Evolutionary conservation across 106 monocot genomes (phyloP), one percentile per base, ranked within the genome.

Genomic region (Dioscorea dumetorum): DNA sequence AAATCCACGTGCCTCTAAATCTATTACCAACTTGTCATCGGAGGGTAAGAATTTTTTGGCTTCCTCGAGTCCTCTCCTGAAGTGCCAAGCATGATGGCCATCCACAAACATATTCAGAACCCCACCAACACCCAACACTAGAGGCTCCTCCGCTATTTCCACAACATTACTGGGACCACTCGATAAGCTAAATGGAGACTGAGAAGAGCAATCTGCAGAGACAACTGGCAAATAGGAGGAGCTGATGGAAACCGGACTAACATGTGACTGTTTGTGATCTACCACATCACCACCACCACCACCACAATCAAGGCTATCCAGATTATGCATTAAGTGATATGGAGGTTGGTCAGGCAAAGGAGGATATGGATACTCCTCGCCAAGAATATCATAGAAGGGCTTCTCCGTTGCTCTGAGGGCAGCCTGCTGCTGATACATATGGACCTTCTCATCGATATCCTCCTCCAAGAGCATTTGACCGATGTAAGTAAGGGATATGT

Each of bases 401-500:
- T 82, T 82, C 73, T 79, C 91, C 0, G 80, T 57, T n/a, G 83
- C 78, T 17, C 62, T 61, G 15, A 82, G 79, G 16, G 74, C 84
- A 4, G 56, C 32, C 32, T 59, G 57, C 21, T 58, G 65, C 20
- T 74, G 63, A 60, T 57, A 67, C 11, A 56, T 48, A 19, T 74
- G 77, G 48, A 74, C 28, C 48, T 85, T 80, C 9, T 80, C 90
- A 15, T 76, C 79, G 28, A 82, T 76, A 52, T 83, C 85, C 70
- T 90, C 90, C 58, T 86, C 90, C 83, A 80, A 80, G 20, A 90
- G 82, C 58, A 90, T 82, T 63, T 67, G 65, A 75, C 24, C 70
- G 20, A 85, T 90, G 62, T 78, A 90, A 24, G 18, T 68, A 8
- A 90, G 77, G 35, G 61, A 49, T 33, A 78, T 70, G 73, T 89